Conservation (phyloP, 352 stramenopile genomes). For the Phytophthora podocarpi region DNA sequence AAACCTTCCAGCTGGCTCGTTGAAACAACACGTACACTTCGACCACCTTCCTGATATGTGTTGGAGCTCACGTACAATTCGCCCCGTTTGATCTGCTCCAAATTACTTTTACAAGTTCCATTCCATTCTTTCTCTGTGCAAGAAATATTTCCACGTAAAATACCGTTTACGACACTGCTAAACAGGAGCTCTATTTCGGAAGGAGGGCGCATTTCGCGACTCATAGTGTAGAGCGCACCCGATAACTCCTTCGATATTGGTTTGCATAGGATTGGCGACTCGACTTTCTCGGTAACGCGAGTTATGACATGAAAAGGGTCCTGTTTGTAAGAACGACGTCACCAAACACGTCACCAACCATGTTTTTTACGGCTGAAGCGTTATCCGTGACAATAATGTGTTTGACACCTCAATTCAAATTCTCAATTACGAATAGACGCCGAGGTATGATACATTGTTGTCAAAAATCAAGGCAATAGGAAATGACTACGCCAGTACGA, state of each 20-base stretch:
- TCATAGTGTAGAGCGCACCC: neutral
- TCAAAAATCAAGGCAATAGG: too few relatives aligned
- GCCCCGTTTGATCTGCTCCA: neutral
- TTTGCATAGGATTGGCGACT: too few relatives aligned
- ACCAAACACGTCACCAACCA: too few relatives aligned
- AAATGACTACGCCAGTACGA: too few relatives aligned
- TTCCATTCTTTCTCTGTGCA: neutral
- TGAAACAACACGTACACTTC: neutral
- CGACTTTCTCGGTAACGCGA: too few relatives aligned
- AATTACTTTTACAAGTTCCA: neutral
- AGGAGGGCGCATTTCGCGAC: neutral
- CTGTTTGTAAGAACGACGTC: too few relatives aligned
- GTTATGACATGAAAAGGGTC: too few relatives aligned
- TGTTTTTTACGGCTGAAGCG: too few relatives aligned
- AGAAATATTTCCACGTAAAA: neutral
- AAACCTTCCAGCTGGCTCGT: neutral
- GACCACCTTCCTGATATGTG: neutral
- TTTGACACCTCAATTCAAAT: too few relatives aligned
- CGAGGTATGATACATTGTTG: too few relatives aligned
- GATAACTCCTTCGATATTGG: neutral
- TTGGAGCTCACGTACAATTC: constrained; percentile 1
- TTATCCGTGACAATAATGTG: too few relatives aligned
- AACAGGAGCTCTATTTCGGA: neutral
- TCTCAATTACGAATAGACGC: too few relatives aligned
- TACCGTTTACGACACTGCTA: neutral